Base-by-base conservation (phyloP, 805 yeast species). In the Wickerhamomyces pijperi region DNA sequence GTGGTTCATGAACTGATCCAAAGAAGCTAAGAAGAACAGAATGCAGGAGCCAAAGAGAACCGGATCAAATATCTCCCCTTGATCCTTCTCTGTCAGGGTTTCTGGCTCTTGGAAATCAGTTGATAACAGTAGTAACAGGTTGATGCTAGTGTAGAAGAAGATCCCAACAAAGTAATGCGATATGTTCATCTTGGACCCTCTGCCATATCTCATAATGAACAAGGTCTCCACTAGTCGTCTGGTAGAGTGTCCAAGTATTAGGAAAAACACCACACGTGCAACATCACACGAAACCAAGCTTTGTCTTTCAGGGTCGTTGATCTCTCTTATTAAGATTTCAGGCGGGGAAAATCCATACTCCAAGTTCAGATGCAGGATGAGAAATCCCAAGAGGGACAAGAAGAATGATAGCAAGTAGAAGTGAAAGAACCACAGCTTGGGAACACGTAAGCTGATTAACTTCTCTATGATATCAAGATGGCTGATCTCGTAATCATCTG, bases 121-220 rank as follows among this genome's bases (percentile, higher is more conserved):
- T 36, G 56, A 48, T 16, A 55, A 15, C 19, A 59, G 55, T 19
- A 62, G 46, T 18, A 65, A 67, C 8, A 67, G 20, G 39, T 74
- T 67, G 9, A 78, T 59, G 1, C 70, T 54, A 0, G 71, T 39
- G 46, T 82, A 82, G 49, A 75, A 81, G 47, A 66, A 62, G 4
- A 79, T 28, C 0, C 92, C 94, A 4, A 72, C 79, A 1, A 76
- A 37, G 48, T 81, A 82, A 56, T 82, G 92, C 1, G 74, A 62
- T 29, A 80, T 48, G 50, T 81, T 78, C 64, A 82, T 82, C 42
- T 66, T 66, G 3, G 86, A 66, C 1, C 50, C 49, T 2, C 54
- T 34, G 3, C 70, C 62, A 52, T 69, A 76, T 29, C 64, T 70
- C 31, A 71, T 63, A 17, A 82, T 63, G 37, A 47, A 61, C 3